Evolutionary conservation across 108 stramenopile species (phyloP).

Genomic region (Fragilariopsis cylindrus): DNA sequence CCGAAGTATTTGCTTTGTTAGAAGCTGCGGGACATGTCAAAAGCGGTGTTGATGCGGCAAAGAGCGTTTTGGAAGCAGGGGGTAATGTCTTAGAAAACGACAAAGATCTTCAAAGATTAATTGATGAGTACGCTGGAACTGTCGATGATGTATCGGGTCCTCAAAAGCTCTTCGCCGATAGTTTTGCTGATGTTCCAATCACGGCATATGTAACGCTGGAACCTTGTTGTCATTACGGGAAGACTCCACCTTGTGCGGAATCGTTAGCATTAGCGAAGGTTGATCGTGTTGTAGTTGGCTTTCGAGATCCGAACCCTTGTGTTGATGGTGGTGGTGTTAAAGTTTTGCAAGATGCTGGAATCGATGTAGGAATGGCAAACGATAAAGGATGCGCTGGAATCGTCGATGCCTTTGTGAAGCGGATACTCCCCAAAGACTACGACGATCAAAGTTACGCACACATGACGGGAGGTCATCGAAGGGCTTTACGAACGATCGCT

Average conservation of each 20-base stretch:
- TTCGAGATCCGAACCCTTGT: constrained; percentile 82
- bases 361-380: constrained; percentile 54
- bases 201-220: constrained; percentile 93
- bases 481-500: constrained; percentile 52
- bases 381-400: constrained; percentile 48
- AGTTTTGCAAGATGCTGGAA: constrained; percentile 65
- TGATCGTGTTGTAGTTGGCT: constrained; percentile 81
- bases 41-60: constrained; percentile 62
- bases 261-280: constrained; percentile 65
- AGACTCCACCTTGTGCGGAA: constrained; percentile 86
- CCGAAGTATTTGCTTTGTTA: constrained; percentile 86
- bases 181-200: constrained; percentile 36
- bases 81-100: not conserved
- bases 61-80: constrained; percentile 42
- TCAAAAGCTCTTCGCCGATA: constrained; percentile 46
- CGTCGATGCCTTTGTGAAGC: constrained; percentile 64
- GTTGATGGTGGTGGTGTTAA: constrained; percentile 83
- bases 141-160: constrained; percentile 34
- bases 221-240: constrained; percentile 87
- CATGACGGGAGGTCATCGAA: constrained; percentile 57
- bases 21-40: constrained; percentile 70
- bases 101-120: constrained; percentile 33
- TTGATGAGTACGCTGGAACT: constrained; percentile 39
- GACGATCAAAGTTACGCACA: constrained; percentile 30
- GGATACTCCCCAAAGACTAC: constrained; percentile 57